Evolutionary conservation across 257 asterid species (phyloP).

Genomic region (Gentiana dahurica): DNA sequence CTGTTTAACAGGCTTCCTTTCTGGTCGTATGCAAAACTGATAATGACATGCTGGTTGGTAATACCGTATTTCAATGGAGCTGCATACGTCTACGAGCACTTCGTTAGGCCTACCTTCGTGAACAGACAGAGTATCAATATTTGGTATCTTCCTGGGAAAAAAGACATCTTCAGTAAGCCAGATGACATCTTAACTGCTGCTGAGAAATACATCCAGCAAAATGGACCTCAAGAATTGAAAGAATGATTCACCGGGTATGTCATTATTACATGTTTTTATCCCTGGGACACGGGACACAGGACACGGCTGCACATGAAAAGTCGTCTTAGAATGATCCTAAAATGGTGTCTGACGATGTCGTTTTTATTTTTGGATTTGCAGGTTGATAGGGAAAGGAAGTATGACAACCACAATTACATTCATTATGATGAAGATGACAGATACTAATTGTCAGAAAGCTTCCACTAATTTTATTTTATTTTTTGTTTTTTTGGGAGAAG

Average conservation of each 20-base stretch:
- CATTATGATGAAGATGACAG: constrained; percentile 44
- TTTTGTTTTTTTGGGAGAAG: too few species aligned
- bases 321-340: not conserved
- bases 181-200: constrained; percentile 83
- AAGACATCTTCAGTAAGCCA: constrained; percentile 45
- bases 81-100: constrained; percentile 78
- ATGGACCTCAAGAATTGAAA: constrained; percentile 70
- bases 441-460: constrained; percentile 20
- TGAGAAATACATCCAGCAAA: constrained; percentile 54
- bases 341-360: not conserved
- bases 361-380: constrained; percentile 12
- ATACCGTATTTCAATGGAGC: constrained; percentile 96
- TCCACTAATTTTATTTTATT: too few species aligned
- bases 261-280: not conserved
- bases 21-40: constrained; percentile 89
- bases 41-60: constrained; percentile 92
- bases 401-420: constrained; percentile 26
- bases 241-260: constrained; percentile 58
- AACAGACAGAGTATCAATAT: constrained; percentile 50
- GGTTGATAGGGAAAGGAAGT: constrained; percentile 39
- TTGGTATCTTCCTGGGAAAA: constrained; percentile 66
- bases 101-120: constrained; percentile 71
- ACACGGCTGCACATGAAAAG: not conserved
- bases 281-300: not conserved
- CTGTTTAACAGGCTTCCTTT: constrained; percentile 55